Conservation (phyloP, 495 filamentous ascomycete species). For the Halenospora varia region DNA sequence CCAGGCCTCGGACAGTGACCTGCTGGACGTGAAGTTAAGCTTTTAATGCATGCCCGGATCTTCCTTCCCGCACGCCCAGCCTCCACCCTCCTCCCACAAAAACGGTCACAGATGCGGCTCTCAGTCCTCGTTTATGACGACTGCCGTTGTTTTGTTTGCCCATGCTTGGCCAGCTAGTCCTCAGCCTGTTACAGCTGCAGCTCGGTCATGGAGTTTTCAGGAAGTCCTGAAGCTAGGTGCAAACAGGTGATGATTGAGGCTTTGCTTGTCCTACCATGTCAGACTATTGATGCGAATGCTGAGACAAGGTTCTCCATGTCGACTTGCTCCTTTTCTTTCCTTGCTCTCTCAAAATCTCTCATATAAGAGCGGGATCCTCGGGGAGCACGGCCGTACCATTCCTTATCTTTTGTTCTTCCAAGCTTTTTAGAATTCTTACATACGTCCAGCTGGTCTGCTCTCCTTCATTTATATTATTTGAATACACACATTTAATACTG, state of each 20-base stretch:
- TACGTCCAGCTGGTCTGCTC: slow-evolving; percentile 13
- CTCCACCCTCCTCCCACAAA: not conserved
- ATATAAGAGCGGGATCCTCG: slow-evolving; percentile 1
- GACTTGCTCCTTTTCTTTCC: not conserved
- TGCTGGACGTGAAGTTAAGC: not conserved
- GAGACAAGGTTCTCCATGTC: slow-evolving; percentile 4
- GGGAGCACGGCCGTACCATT: not conserved
- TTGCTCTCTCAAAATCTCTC: not conserved
- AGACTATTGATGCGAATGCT: not conserved
- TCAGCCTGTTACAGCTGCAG: not conserved
- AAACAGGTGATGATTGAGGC: not conserved
- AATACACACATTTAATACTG: not conserved
- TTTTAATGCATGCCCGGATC: not conserved
- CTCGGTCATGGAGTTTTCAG: not conserved
- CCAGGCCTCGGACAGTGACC: not conserved
- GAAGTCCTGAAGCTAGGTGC: slow-evolving; percentile 1
- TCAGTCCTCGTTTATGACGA: not conserved
- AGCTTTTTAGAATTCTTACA: not conserved
- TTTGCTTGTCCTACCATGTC: not conserved
- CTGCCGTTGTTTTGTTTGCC: slow-evolving; percentile 1
- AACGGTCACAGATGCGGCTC: slow-evolving; percentile 1
- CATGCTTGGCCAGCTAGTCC: not conserved
- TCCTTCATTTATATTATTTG: slow-evolving; percentile 1
- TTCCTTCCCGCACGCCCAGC: not conserved
- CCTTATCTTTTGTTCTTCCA: not conserved